Base-by-base conservation (phyloP, 306 rosid genomes). In the Gleditsia sinensis region DNA sequence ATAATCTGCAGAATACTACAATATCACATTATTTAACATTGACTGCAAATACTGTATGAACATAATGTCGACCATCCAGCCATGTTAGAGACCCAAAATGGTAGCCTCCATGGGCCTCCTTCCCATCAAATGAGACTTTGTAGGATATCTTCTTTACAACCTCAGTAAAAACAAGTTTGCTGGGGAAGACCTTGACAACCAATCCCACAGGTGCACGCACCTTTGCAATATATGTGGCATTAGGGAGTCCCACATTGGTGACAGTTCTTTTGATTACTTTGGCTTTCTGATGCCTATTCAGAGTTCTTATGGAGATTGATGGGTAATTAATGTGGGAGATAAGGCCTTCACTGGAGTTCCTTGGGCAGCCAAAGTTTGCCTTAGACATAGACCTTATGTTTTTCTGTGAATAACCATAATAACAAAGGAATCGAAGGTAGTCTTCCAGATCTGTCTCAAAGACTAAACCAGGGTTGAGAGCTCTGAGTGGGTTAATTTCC, bases 401-500 rank as follows among this genome's bases (percentile, higher is more conserved):
- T 78, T 83, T 83, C 80, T 83, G 74, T 32, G 89, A 40, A 54
- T 86, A 86, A 40, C 89, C 91, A 13, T 66, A 82, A 55, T 77
- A 84, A 46, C 93, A 88, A 20, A 88, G 89, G 84, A 89, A 89
- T 10, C 67, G 65, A 1, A 89, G 83, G 58, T 84, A 82, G 40
- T 84, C 80, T 65, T 69, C 58, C 1, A 20, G 20, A 30, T 74
- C 72, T 23, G 86, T 77, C 66, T 84, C 89, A 20, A 82, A 86
- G 60, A 88, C 85, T 53, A 88, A 75, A 24, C 93, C 91, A 9
- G 91, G 90, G 60, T 78, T 53, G 20, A 86, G 83, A 71, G 93
- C 89, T 43, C 43, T 80, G 17, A 57, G 43, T 19, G 93, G 93
- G 83, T 69, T 86, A 53, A 86, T 78, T 76, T 88, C 90, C 71